phyloP scores from a whole-genome alignment of 805 yeast genomes.

The Candida awuae region DNA sequence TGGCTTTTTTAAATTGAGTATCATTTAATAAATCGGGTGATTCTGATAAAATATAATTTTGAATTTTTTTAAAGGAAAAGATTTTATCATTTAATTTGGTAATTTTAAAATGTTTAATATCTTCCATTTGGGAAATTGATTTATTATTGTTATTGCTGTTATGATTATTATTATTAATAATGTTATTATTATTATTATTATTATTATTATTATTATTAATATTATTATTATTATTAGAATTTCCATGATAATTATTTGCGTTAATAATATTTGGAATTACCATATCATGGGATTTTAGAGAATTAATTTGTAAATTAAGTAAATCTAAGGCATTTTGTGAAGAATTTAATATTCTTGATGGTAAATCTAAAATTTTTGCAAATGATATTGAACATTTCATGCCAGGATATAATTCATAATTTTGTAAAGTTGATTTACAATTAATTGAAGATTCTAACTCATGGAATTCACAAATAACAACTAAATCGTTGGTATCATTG shows the following conservation, averaged over 20 bases:
- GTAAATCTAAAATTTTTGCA: constrained; percentile 50
- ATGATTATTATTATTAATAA: too few relatives aligned
- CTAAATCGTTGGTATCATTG: constrained; percentile 25
- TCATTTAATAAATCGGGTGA: constrained; percentile 2
- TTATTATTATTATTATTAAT: not conserved
- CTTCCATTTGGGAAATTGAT: constrained; percentile 5
- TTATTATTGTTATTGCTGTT: constrained; percentile 5
- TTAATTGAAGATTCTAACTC: constrained; percentile 67
- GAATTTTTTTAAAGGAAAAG: constrained; percentile 14
- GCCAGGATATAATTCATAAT: constrained; percentile 77
- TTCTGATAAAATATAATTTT: not conserved
- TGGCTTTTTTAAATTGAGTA: constrained; percentile 27
- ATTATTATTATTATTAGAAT: not conserved
- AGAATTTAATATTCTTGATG: constrained; percentile 5
- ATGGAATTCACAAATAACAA: constrained; percentile 65
- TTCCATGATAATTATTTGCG: not conserved
- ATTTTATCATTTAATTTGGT: constrained; percentile 20
- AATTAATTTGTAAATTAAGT: constrained; percentile 2
- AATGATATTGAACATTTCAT: constrained; percentile 70
- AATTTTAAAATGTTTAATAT: constrained; percentile 7
- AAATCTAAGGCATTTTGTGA: constrained; percentile 6
- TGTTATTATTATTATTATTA: constrained; percentile 3
- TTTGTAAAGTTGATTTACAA: constrained; percentile 71
- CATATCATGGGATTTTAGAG: constrained; percentile 2
- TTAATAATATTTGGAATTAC: constrained; percentile 3